Evolutionary conservation across 345 rosid species (phyloP), one percentile per base, ranked within the genome.

Genomic region (Hirschfeldia incana): DNA sequence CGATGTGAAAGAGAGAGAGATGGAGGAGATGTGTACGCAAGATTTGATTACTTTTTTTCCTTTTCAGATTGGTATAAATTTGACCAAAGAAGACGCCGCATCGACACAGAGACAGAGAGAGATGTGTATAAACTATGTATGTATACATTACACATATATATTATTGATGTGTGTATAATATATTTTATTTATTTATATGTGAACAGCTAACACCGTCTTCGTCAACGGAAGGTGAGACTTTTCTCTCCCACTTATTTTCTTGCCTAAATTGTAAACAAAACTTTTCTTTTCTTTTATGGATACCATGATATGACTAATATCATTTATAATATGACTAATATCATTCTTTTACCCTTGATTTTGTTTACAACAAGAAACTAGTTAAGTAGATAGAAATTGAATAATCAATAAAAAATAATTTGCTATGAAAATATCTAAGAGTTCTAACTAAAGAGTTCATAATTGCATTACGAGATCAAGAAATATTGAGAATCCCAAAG

Each of bases 41-140:
- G 58, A 80, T 70, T 76, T 63, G 59, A 30, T 59, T 57, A 29
- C 4, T 51, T 29, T 9, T 32, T 64, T 74, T 77, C 63, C 67
- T 55, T 74, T 78, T 63, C 70, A 80, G 80, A 80, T 80, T 80
- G 80, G 80, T 70, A 70, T 80, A 73, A 76, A 70, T 42, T 80
- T 80, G 80, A 80, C 83, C 80, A 9, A 80, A 44, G 72, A 80
- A 16, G 60, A 70, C 80, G 72, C 76, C 74, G 78, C 78, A 73
- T 67, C 63, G 39, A 67, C 65, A 73, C 61, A 80, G 10, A 63
- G 60, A 57, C n/a, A 58, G 13, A 58, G 30, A 60, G 34, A 60
- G 21, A 21, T 59, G 34, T 59, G 6, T 59, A 59, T 11, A 59
- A 21, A 59, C 33, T 8, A 59, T 58, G 21, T 59, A 10, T 59